Percentiles rank a stretch among this genome's conserved stretches.
phyloP scores from a whole-genome alignment of 768 basidiomycete species.

The Russula foetens region DNA sequence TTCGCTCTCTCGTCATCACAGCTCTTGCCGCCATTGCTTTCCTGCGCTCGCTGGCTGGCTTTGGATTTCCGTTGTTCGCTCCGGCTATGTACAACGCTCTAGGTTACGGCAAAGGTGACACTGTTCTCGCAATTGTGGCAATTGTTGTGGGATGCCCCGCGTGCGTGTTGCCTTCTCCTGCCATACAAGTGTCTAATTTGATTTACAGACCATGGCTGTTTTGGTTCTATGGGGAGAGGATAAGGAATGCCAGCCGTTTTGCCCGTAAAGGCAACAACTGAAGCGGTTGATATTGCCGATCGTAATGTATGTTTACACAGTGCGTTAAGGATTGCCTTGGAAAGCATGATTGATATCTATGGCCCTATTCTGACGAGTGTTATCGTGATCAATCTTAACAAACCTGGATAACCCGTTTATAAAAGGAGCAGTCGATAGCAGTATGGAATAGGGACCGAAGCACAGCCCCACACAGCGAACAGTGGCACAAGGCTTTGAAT shows the following conservation, averaged over 20 bases:
- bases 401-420: too few relatives aligned
- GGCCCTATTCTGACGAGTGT: too few relatives aligned
- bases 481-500: too few relatives aligned
- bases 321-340: too few relatives aligned
- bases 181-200: slow-evolving; percentile 26
- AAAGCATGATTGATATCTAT: too few relatives aligned
- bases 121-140: slow-evolving; percentile 50
- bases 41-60: slow-evolving; percentile 59
- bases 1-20: slow-evolving; percentile 19
- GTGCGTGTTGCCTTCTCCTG: slow-evolving; percentile 15
- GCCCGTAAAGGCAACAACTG: neutral
- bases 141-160: slow-evolving; percentile 52
- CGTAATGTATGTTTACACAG: too few relatives aligned
- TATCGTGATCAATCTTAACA: too few relatives aligned
- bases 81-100: slow-evolving; percentile 56
- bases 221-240: slow-evolving; percentile 44
- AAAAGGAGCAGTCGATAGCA: too few relatives aligned
- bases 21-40: slow-evolving; percentile 59
- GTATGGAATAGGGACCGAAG: too few relatives aligned
- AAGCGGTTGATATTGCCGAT: neutral
- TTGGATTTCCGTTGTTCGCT: slow-evolving; percentile 73
- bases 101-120: slow-evolving; percentile 64
- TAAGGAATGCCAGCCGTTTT: neutral
- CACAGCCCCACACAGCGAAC: too few relatives aligned
- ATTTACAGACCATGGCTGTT: slow-evolving; percentile 33